These are phyloP conservation scores for Scheffersomyces insectosa DNA, from an alignment of 1,139 yeast genomes.

Conservation along the genomic window DNA sequence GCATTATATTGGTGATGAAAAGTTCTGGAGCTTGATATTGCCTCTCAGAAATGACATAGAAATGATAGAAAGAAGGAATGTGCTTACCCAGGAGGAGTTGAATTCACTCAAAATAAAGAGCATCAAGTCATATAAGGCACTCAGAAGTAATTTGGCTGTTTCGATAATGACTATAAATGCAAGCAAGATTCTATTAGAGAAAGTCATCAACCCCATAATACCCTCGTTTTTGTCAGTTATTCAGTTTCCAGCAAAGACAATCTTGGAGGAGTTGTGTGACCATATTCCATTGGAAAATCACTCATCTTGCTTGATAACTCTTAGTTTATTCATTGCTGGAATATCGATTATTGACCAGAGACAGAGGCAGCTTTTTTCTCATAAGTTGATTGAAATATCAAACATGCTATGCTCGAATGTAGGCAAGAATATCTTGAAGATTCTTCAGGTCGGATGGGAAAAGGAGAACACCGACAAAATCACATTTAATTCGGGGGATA, in stretches of 20 bases:
- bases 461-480: conserved; percentile 9
- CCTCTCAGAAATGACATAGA: conserved; percentile 8
- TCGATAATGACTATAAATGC: conserved; percentile 12
- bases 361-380: conserved; percentile 21
- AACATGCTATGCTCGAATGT: conserved; percentile 9
- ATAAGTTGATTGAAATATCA: conserved; percentile 13
- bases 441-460: conserved; percentile 11
- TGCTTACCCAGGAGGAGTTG: conserved; percentile 9
- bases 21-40: conserved; percentile 13
- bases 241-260: conserved; percentile 20
- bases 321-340: conserved; percentile 28
- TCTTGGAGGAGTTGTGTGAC: conserved; percentile 17
- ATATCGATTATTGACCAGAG: conserved; percentile 19
- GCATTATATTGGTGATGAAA: conserved; percentile 9
- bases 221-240: conserved; percentile 21
- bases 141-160: conserved; percentile 15
- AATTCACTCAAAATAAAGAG: conserved; percentile 4
- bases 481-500: conserved; percentile 10
- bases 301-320: conserved; percentile 16
- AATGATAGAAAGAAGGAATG: conserved; percentile 6
- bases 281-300: conserved; percentile 15
- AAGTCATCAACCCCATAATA: conserved; percentile 22
- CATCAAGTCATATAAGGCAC: conserved; percentile 7
- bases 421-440: conserved; percentile 10
- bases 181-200: conserved; percentile 15